These are phyloP conservation scores for Tricholoma furcatifolium DNA, from an alignment of 768 basidiomycete genomes.

Conservation along the genomic window DNA sequence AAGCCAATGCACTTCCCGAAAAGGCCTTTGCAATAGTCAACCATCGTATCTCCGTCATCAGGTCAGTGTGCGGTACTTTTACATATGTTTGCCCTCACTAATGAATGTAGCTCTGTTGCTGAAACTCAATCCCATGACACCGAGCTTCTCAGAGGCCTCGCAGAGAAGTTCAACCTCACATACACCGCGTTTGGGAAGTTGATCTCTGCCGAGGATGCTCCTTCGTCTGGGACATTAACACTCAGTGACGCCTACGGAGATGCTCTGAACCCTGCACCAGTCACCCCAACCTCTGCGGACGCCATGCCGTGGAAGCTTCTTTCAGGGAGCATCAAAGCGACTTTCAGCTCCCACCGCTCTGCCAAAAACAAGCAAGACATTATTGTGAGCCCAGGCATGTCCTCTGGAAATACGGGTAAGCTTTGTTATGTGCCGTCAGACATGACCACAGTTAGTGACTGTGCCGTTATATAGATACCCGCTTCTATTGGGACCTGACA, in stretches of 20 bases:
- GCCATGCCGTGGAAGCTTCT: conserved; percentile 50
- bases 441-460: neutral
- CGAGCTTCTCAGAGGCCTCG: conserved; percentile 44
- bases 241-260: conserved; percentile 49
- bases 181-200: conserved; percentile 54
- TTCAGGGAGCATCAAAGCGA: conserved; percentile 64
- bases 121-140: conserved; percentile 46
- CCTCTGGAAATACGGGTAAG: conserved; percentile 58
- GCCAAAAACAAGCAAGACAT: conserved; percentile 34
- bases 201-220: conserved; percentile 30
- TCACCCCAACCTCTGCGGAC: conserved; percentile 48
- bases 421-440: neutral
- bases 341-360: conserved; percentile 50
- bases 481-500: conserved; percentile 57
- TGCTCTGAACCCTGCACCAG: conserved; percentile 65
- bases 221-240: conserved; percentile 44
- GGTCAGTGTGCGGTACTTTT: conserved; percentile 31
- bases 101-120: conserved; percentile 35
- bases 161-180: conserved; percentile 53
- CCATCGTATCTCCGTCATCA: conserved; percentile 65
- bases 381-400: conserved; percentile 51
- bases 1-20: conserved; percentile 81
- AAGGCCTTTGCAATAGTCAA: conserved; percentile 67
- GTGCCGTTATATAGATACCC: conserved; percentile 46
- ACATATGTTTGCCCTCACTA: neutral